Base-by-base conservation (phyloP, 2,329 filamentous ascomycete species). In the Fusarium udum region DNA sequence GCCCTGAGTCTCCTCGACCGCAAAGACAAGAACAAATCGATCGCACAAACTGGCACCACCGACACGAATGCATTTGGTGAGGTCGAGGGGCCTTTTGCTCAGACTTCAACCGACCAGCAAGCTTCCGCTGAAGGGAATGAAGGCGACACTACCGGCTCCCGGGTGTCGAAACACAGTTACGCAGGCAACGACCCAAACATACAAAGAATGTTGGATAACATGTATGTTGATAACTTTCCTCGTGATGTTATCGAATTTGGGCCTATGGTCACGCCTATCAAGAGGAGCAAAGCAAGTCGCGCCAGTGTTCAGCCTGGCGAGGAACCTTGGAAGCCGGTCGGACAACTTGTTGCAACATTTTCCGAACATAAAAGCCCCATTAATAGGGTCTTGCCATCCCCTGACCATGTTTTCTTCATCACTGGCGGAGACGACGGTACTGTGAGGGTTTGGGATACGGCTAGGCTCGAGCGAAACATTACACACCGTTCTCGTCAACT, bases 351-450 rank as follows among this genome's bases (percentile, higher is more conserved):
- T 26, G 94, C 95, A 4, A 94, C 94, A 2, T 95, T 98, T 78
- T 91, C 93, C 3, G 96, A 99, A 80, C 96, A 99, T 79, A 91
- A 87, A 34, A 94, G 91, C 1, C 89, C 93, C 13, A 90, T 98
- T 72, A 97, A 93, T 78, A 90, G 95, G 15, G 90, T 98, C 16
- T 86, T 93, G 5, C 90, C 94, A 13, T 92, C 96, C 4, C 94
- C 95, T 1, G 96, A 99, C 79, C 95, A 99, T 80, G 85, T 92
- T 9, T 99, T 99, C 83, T 99, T 99, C 82, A 88, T 98, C 64
- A 98, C 96, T 2, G 95, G 92, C 12, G 95, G 95, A 15, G 94
- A 97, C 78, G 96, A 99, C 81, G 94, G 96, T 6, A 91, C 89
- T 12, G 93, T 98, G 64, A 97, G 94, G 79, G 88, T 99, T 10